A percentile compares a stretch with the other conserved stretches of the same genome.
These are phyloP conservation scores for Ceratopteris richardii DNA, from an alignment of 75 land plant genomes.

Conservation along the genomic window DNA sequence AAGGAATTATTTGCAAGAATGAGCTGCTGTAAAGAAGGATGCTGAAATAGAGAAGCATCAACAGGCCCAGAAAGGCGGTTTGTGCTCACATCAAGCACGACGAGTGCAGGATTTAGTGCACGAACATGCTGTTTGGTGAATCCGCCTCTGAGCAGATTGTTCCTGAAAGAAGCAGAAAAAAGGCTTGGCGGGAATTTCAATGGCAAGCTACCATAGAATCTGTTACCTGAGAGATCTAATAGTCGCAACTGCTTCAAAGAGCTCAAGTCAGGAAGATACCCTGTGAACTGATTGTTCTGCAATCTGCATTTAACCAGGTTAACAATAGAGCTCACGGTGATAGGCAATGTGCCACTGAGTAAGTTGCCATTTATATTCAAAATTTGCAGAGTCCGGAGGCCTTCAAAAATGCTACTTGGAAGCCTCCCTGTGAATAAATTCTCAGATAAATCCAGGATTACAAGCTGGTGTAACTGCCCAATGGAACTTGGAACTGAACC, in stretches of 20 bases:
- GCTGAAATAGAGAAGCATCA: conserved; percentile 5
- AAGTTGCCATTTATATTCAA: conserved; percentile 8
- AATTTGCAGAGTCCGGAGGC: background rate
- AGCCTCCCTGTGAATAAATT: conserved; percentile 21
- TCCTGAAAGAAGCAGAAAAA: conserved; percentile 2
- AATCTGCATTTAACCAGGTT: too few species aligned
- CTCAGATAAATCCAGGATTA: conserved; percentile 18
- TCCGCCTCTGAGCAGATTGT: conserved; percentile 11
- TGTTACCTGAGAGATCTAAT: conserved; percentile 10
- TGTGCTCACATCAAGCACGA: conserved; percentile 16
- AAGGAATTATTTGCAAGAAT: conserved; percentile 3
- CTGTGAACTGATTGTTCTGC: too few species aligned
- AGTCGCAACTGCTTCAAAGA: background rate
- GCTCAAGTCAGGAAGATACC: background rate
- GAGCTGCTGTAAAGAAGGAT: conserved; percentile 5
- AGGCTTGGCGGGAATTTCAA: background rate
- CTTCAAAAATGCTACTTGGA: conserved; percentile 12
- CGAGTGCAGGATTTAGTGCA: background rate
- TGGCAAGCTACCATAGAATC: conserved; percentile 12
- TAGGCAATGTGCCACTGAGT: background rate
- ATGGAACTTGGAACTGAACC: conserved; percentile 15
- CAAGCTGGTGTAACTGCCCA: conserved; percentile 4
- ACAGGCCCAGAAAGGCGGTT: conserved; percentile 12
- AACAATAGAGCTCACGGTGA: too few species aligned
- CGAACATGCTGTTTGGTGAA: background rate